Evolutionary conservation across 768 basidiomycete genomes (phyloP).

Genomic region (Pleurotus cornucopiae): DNA sequence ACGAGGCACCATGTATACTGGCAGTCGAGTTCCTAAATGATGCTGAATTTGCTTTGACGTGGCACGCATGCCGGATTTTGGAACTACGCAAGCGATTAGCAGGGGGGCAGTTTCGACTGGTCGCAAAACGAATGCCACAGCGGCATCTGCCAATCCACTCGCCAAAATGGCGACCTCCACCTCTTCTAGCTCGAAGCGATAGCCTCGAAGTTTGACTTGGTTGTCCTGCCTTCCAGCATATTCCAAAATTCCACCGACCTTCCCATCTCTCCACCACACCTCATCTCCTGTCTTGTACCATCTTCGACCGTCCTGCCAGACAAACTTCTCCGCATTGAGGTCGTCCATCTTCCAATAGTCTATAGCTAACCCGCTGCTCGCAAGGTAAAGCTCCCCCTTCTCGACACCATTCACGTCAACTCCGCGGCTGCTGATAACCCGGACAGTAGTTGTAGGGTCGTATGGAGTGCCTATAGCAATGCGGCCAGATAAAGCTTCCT

Average conservation of each 20-base stretch:
- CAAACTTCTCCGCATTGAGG: not conserved
- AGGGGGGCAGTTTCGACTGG: not conserved
- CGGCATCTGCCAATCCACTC: not conserved
- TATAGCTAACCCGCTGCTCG: not conserved
- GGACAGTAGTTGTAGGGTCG: not conserved
- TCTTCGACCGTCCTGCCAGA: not conserved
- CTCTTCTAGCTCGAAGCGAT: conserved; percentile 6
- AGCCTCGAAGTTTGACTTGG: conserved; percentile 7
- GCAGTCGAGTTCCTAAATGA: not conserved
- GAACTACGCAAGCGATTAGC: not conserved
- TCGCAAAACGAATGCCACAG: not conserved
- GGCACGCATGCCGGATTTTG: not conserved
- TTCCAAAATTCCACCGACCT: not conserved
- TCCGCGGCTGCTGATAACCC: not conserved
- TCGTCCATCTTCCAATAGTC: not conserved
- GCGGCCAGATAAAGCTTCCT: not conserved
- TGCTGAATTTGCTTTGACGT: not conserved
- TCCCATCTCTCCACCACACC: not conserved
- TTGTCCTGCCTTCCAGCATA: conserved; percentile 1
- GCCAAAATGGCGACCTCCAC: not conserved
- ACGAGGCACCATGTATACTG: conserved; percentile 2
- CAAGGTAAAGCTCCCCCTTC: not conserved
- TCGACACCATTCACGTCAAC: not conserved
- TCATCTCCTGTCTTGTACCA: conserved; percentile 5
- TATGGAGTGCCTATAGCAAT: not conserved